Percentiles rank a stretch among this genome's conserved stretches.
Evolutionary conservation across 2,329 filamentous ascomycete species (phyloP).

Genomic region (Tolypocladium ovalisporum): DNA sequence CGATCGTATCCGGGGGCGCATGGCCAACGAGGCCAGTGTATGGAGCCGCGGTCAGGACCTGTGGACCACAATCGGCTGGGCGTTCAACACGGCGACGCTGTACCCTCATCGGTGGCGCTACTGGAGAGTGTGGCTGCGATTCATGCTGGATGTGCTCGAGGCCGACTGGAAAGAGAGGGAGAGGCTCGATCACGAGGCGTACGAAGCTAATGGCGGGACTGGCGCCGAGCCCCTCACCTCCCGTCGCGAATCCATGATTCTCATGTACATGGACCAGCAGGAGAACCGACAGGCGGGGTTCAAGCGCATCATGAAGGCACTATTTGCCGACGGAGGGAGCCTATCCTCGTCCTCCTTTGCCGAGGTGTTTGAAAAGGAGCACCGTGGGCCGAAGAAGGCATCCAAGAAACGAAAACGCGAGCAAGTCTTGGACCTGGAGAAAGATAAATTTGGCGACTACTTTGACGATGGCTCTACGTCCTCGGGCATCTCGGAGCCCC

Average conservation of each 20-base stretch:
- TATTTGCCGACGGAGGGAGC: conserved; percentile 55
- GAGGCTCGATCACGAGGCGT: conserved; percentile 30
- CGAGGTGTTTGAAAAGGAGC: conserved; percentile 59
- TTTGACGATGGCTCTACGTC: conserved; percentile 44
- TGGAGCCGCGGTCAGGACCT: conserved; percentile 76
- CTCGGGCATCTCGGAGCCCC: conserved; percentile 33
- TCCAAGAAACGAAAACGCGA: conserved; percentile 39
- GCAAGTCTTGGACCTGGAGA: conserved; percentile 42
- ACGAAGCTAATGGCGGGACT: conserved; percentile 9
- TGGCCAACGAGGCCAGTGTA: conserved; percentile 55
- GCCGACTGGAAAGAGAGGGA: conserved; percentile 53
- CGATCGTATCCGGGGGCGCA: conserved; percentile 42
- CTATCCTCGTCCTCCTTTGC: conserved; percentile 43
- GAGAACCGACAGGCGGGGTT: conserved; percentile 32
- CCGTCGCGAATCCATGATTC: conserved; percentile 46
- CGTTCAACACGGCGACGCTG: conserved; percentile 74
- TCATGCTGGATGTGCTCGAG: conserved; percentile 70
- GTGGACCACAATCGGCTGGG: conserved; percentile 84
- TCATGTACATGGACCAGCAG: conserved; percentile 43
- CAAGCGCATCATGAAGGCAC: conserved; percentile 50
- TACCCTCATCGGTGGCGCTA: conserved; percentile 66
- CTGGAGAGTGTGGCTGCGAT: conserved; percentile 72
- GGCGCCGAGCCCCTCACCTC: conserved; percentile 15
- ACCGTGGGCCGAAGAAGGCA: conserved; percentile 25
- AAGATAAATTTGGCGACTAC: conserved; percentile 50